Percentiles rank a stretch among this genome's conserved stretches.
Evolutionary conservation across 306 rosid genomes (phyloP).

Genomic region (Medicago arabica): DNA sequence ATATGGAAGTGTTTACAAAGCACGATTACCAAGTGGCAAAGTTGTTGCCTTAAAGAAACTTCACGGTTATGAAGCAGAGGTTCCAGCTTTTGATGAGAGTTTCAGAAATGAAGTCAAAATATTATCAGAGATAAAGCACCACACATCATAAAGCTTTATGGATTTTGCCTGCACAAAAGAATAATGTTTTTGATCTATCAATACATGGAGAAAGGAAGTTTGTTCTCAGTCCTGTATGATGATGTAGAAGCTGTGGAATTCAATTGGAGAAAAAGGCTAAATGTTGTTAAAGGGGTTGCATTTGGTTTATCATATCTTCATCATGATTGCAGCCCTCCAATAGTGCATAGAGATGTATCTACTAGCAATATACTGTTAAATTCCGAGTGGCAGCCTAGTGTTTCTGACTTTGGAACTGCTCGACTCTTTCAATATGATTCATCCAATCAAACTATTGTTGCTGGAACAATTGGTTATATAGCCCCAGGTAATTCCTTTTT

Average conservation of each 20-base stretch:
- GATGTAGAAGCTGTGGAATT: conserved; percentile 5
- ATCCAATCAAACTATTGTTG: conserved; percentile 34
- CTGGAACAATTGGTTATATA: conserved; percentile 41
- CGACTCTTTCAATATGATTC: conserved; percentile 23
- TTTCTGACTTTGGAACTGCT: conserved; percentile 21
- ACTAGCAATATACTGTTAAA: conserved; percentile 11
- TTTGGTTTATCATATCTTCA: conserved; percentile 38
- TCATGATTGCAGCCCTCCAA: conserved; percentile 18
- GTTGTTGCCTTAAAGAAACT: conserved; percentile 37
- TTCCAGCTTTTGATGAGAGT: not conserved
- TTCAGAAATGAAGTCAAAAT: conserved; percentile 35
- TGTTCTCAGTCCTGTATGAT: conserved; percentile 24
- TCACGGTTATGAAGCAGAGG: conserved; percentile 22
- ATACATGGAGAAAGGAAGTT: conserved; percentile 36
- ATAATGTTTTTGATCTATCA: conserved; percentile 36
- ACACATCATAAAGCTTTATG: conserved; percentile 27
- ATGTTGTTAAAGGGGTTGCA: conserved; percentile 35
- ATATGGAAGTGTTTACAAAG: conserved; percentile 33
- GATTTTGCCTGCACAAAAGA: conserved; percentile 30
- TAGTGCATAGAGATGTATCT: conserved; percentile 36
- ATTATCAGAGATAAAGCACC: conserved; percentile 36
- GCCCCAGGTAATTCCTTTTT: conserved; percentile 18
- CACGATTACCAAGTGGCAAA: conserved; percentile 7
- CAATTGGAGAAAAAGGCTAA: conserved; percentile 32
- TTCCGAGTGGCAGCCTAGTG: conserved; percentile 11